Conservation (phyloP, 345 rosid genomes). For the Arabidopsis arenosa region DNA sequence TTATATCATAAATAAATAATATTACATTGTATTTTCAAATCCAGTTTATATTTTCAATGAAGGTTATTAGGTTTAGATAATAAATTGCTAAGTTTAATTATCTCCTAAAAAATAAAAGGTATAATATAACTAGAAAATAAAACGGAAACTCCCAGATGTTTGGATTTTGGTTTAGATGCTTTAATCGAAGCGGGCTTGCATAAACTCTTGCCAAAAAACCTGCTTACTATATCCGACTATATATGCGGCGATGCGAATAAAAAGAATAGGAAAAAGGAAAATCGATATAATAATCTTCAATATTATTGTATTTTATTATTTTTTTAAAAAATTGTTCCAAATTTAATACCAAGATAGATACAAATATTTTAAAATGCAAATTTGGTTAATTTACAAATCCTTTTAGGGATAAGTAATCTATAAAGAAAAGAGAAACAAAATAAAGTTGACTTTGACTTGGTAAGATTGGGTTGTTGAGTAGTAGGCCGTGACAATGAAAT, state of each 20-base stretch:
- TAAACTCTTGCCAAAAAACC: background rate
- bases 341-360: background rate
- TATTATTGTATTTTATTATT: background rate
- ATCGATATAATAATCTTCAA: background rate
- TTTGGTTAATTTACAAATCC: conserved; percentile 8
- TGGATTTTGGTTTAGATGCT: background rate
- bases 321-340: background rate
- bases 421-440: background rate
- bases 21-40: background rate
- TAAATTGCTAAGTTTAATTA: background rate
- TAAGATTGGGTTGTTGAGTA: conserved; percentile 6
- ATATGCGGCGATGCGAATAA: background rate
- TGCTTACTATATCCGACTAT: background rate
- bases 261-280: background rate
- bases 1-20: background rate
- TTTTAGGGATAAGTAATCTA: background rate
- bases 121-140: background rate
- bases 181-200: background rate
- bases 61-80: background rate
- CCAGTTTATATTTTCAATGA: background rate
- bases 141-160: background rate
- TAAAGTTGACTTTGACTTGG: conserved; percentile 32
- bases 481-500: background rate
- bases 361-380: background rate
- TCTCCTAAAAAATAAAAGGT: background rate